Percentiles rank a stretch among this genome's conserved stretches.
phyloP scores from a whole-genome alignment of 257 asterid species.

The Solanum chiquidenum region DNA sequence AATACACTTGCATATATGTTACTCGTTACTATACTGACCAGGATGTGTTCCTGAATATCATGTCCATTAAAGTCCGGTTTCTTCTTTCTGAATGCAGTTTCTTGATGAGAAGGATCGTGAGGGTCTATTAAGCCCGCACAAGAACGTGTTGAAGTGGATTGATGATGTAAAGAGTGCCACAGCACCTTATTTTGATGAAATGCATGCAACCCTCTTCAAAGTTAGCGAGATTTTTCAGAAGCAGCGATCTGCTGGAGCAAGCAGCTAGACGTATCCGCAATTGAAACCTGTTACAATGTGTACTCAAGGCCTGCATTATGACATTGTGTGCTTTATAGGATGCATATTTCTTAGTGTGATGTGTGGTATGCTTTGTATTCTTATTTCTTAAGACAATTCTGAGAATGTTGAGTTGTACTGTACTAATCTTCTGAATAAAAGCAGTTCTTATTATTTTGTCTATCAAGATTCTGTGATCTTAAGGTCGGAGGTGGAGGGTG shows the following conservation, averaged over 20 bases:
- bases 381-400: background rate
- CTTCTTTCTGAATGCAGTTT: constrained; percentile 19
- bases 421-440: background rate
- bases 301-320: background rate
- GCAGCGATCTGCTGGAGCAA: constrained; percentile 12
- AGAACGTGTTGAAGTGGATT: constrained; percentile 60
- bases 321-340: background rate
- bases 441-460: background rate
- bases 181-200: constrained; percentile 66
- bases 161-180: constrained; percentile 60
- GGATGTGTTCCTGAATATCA: background rate
- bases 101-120: constrained; percentile 33
- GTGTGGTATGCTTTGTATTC: background rate
- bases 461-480: background rate
- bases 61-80: background rate
- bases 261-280: background rate
- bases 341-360: background rate
- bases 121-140: constrained; percentile 48
- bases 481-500: background rate
- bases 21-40: background rate
- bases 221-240: constrained; percentile 28
- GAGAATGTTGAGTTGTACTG: background rate
- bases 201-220: constrained; percentile 28
- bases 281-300: background rate
- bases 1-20: background rate